Evolutionary conservation across 75 land plant species (phyloP), one percentile per base, ranked within the genome.

Genomic region (Chamaecyparis obtusa): DNA sequence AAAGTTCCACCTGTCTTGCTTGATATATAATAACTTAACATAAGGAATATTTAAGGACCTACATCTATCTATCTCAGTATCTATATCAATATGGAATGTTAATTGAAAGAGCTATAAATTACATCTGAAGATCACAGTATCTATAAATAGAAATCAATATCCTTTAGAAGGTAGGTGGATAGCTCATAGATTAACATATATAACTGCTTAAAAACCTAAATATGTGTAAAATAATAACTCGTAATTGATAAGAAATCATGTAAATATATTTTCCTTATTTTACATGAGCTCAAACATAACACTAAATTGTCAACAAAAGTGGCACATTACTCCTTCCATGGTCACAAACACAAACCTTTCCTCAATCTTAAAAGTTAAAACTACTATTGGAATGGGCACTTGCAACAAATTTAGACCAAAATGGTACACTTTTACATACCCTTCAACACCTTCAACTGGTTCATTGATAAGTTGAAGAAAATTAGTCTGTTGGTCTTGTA

Each of bases 401-500:
- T 2, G 33, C 35, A 30, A 71, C 30, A 71, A 74, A 74, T 33
- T 32, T 74, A 74, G 16, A 32, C 37, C 8, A 74, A n/a, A 46
- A 10, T 10, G 46, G 4, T 24, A 4, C 27, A 81, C 1, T 13
- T 81, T 44, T 11, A 81, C 77, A 54, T 81, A 90, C 93, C 92
- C 89, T 83, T 92, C 93, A 17, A 72, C 89, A 67, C 88, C 92
- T 80, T 92, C 92, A 49, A 85, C 85, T 55, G 93, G 88, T 85
- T 92, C 93, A 88, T 91, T 92, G 9, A 92, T 89, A 74, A 92
- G 87, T 35, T 91, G 90, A 83, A 94, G 92, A 90, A 93, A 92
- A 60, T 93, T 93, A 71, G 89, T 89, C 85, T 94, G 95, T 84
- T 94, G 92, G 10, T 94, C 95, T 72, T 92, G 95, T 75, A 93